phyloP scores from a whole-genome alignment of 768 basidiomycete species.

The Tremella yokohamensis region DNA sequence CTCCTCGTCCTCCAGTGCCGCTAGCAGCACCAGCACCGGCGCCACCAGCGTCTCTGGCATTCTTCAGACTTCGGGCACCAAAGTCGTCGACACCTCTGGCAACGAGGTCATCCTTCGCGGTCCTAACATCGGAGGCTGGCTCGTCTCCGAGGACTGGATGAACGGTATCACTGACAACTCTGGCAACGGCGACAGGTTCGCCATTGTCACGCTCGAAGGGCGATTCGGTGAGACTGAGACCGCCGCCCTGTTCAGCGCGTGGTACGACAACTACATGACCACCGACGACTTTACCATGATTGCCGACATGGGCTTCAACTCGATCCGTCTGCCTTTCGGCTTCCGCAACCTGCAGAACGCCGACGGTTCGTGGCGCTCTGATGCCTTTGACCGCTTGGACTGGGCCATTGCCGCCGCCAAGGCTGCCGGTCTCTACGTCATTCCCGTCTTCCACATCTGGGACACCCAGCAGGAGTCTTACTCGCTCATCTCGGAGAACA shows the following conservation, averaged over 20 bases:
- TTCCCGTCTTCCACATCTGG: constrained; percentile 46
- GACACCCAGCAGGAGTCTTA: constrained; percentile 34
- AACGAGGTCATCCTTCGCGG: constrained; percentile 39
- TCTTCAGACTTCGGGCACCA: constrained; percentile 35
- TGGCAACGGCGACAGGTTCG: constrained; percentile 38
- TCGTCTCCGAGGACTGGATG: constrained; percentile 47
- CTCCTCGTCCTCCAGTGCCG: constrained; percentile 12
- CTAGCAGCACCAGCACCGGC: constrained; percentile 20
- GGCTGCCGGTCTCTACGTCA: constrained; percentile 33
- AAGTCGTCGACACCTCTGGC: constrained; percentile 37
- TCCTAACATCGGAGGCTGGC: constrained; percentile 44
- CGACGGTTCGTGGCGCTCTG: constrained; percentile 33
- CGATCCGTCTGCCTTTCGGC: constrained; percentile 36
- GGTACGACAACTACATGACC: constrained; percentile 41
- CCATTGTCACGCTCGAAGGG: constrained; percentile 30
- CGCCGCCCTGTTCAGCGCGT: constrained; percentile 29
- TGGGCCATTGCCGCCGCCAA: constrained; percentile 45
- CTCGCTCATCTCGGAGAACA: constrained; percentile 40
- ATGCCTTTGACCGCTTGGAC: constrained; percentile 33
- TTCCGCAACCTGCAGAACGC: constrained; percentile 33
- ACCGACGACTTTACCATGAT: constrained; percentile 37
- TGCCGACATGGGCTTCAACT: constrained; percentile 35
- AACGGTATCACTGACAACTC: constrained; percentile 42
- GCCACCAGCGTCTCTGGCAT: constrained; percentile 25
- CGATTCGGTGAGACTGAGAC: constrained; percentile 39